Conservation (phyloP, 345 rosid genomes). For the Triadica sebifera region DNA sequence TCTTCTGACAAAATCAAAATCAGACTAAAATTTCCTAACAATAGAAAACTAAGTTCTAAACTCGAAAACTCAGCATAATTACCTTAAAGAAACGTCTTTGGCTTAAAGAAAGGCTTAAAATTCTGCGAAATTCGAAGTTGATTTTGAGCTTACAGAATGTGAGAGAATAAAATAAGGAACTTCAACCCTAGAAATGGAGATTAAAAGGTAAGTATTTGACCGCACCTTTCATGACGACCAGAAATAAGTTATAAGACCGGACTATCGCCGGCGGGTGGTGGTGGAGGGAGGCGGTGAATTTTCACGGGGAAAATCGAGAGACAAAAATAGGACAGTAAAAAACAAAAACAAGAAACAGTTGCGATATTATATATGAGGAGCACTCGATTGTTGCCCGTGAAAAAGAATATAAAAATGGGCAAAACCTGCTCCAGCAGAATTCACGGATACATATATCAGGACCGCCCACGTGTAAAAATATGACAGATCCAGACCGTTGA, state of each 20-base stretch:
- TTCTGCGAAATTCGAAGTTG: background rate
- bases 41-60: too few species aligned
- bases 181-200: constrained; percentile 7
- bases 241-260: constrained; percentile 9
- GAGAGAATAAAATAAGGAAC: background rate
- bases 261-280: constrained; percentile 16
- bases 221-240: constrained; percentile 31
- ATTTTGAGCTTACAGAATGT: background rate
- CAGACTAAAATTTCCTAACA: background rate
- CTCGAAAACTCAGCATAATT: too few species aligned
- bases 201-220: background rate
- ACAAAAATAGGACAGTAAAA: background rate
- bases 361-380: constrained; percentile 35
- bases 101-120: background rate
- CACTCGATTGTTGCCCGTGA: constrained; percentile 37
- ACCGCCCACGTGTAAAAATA: constrained; percentile 36
- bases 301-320: constrained; percentile 17
- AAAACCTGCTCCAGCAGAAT: constrained; percentile 31
- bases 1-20: background rate
- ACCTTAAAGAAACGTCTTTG: background rate
- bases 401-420: constrained; percentile 17
- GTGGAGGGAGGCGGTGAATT: constrained; percentile 3
- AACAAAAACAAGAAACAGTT: background rate
- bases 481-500: constrained; percentile 27
- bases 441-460: constrained; percentile 24